Evolutionary conservation across 768 basidiomycete genomes (phyloP).

Genomic region (Albatrellus ellisii): DNA sequence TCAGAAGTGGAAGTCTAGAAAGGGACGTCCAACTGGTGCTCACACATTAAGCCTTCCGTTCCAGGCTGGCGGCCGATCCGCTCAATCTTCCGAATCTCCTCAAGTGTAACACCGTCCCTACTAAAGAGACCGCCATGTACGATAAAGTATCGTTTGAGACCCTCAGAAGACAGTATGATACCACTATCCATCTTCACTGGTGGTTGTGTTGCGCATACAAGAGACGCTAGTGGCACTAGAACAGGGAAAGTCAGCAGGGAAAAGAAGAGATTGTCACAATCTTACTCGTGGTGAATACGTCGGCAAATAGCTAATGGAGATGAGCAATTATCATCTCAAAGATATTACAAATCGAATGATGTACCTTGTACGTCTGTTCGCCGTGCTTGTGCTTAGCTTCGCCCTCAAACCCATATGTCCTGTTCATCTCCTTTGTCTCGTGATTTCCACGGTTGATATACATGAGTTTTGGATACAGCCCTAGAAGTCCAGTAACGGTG

Average conservation of each 20-base stretch:
- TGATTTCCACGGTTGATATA: conserved; percentile 99
- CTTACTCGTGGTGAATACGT: conserved; percentile 84
- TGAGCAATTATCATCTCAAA: neutral
- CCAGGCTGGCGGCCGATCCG: conserved; percentile 87
- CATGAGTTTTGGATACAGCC: conserved; percentile 84
- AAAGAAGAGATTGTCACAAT: too few species aligned
- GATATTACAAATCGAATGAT: neutral
- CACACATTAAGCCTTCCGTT: conserved; percentile 91
- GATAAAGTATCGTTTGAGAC: conserved; percentile 81
- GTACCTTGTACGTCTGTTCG: conserved; percentile 75
- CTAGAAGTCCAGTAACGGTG: too few species aligned
- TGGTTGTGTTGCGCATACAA: conserved; percentile 59
- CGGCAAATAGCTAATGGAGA: conserved; percentile 62
- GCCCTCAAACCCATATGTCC: conserved; percentile 89
- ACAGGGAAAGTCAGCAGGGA: too few species aligned
- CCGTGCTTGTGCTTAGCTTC: conserved; percentile 96
- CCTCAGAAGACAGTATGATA: conserved; percentile 72
- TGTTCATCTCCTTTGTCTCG: conserved; percentile 95
- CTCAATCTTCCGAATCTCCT: conserved; percentile 78
- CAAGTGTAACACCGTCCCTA: conserved; percentile 87
- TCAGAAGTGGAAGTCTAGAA: neutral
- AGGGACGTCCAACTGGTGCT: conserved; percentile 25
- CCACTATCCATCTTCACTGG: conserved; percentile 28
- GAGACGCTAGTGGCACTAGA: conserved; percentile 83
- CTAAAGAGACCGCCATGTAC: conserved; percentile 96